These are phyloP conservation scores for Torulaspora globosa DNA, from an alignment of 1,139 yeast species.

Conservation along the genomic window DNA sequence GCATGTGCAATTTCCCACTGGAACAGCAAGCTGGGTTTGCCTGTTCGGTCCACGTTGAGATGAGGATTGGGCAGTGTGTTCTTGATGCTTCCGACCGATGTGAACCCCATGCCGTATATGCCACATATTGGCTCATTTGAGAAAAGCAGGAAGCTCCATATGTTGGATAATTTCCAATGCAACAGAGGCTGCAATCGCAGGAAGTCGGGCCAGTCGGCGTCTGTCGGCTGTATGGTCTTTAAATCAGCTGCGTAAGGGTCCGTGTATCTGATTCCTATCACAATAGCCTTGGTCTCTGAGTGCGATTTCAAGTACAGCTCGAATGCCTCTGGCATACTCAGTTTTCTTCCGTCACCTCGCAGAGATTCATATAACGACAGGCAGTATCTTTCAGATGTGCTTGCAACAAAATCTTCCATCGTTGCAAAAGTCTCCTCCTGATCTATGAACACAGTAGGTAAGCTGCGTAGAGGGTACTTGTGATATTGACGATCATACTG, in stretches of 20 bases:
- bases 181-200: constrained; percentile 36
- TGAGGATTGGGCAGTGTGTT: constrained; percentile 35
- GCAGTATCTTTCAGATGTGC: constrained; percentile 27
- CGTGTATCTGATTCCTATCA: constrained; percentile 36
- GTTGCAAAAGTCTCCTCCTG: constrained; percentile 31
- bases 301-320: constrained; percentile 23
- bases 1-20: constrained; percentile 30
- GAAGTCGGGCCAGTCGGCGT: constrained; percentile 36
- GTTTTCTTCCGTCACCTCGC: constrained; percentile 14
- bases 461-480: constrained; percentile 25
- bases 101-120: constrained; percentile 33
- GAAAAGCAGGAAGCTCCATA: constrained; percentile 37
- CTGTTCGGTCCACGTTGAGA: constrained; percentile 11
- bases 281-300: constrained; percentile 32
- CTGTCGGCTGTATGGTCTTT: constrained; percentile 34
- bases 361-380: constrained; percentile 33
- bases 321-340: constrained; percentile 34
- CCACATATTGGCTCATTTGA: constrained; percentile 37
- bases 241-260: constrained; percentile 35
- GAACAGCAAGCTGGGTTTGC: constrained; percentile 16
- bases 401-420: constrained; percentile 28
- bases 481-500: constrained; percentile 27
- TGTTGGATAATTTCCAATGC: constrained; percentile 34
- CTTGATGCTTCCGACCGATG: constrained; percentile 34
- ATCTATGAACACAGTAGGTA: constrained; percentile 35